Conservation (phyloP, 129 eudicot species). For the Artemisia tridentata region DNA sequence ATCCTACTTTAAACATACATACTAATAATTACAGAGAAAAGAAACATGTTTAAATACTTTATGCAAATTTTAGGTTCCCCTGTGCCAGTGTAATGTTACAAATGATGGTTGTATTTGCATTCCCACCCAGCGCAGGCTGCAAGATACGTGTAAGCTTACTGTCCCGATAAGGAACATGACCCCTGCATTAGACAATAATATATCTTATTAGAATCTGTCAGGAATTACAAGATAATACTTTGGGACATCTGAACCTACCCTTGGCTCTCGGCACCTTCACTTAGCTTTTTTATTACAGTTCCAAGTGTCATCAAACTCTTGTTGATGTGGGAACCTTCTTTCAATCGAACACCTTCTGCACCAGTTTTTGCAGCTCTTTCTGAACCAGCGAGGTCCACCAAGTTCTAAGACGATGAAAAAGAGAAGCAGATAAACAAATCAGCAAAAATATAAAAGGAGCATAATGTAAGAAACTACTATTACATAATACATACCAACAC, state of each 20-base stretch:
- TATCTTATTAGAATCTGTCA: too few relatives aligned
- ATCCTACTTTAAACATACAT: too few relatives aligned
- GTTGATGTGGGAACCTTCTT: too few relatives aligned
- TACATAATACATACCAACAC: slow-evolving; percentile 56
- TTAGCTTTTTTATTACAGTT: too few relatives aligned
- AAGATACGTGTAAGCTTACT: slow-evolving; percentile 93
- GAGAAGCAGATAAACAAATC: slow-evolving; percentile 7
- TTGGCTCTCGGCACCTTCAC: too few relatives aligned
- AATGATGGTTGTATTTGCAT: slow-evolving; percentile 95
- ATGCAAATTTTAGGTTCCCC: slow-evolving; percentile 39
- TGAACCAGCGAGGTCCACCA: slow-evolving; percentile 96
- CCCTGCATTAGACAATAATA: too few relatives aligned
- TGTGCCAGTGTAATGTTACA: slow-evolving; percentile 98
- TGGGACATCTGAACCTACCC: too few relatives aligned
- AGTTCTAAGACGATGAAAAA: slow-evolving; percentile 44
- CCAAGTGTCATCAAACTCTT: too few relatives aligned
- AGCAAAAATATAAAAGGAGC: too few relatives aligned
- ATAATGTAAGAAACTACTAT: too few relatives aligned
- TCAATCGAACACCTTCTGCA: slow-evolving; percentile 97
- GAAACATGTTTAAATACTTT: not conserved
- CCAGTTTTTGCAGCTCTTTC: slow-evolving; percentile 99
- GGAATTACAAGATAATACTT: too few relatives aligned
- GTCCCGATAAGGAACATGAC: too few relatives aligned
- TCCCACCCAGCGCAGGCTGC: slow-evolving; percentile 99
- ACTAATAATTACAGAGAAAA: not conserved